Evolutionary conservation across 192 early-diverging fungal species (phyloP), one percentile per base, ranked within the genome.

Genomic region (Rhizophagus prolifer): DNA sequence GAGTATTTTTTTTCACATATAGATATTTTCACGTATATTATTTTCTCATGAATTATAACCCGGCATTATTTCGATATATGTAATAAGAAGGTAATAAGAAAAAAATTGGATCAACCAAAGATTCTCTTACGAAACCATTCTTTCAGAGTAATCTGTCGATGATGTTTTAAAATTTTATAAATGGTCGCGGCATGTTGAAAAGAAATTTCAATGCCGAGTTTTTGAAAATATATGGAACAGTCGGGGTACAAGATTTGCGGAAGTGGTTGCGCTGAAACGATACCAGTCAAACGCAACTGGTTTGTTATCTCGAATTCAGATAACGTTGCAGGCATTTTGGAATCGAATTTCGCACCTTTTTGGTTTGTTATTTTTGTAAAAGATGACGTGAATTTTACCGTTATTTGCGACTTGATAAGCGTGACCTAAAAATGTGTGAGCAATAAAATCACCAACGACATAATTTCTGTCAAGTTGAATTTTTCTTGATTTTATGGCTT

Each of bases 351-450:
- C 4, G 25, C 12, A 0, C 67, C 64, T 66, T 21, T 47, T 4
- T n/a, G n/a, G 16, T 54, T 54, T 19, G 16, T 54, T 44, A 12
- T 44, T 44, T 44, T 44, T 7, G 9, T 41, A 41, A 41, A 44
- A 44, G 1, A 44, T 12, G 10, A 13, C 41, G 10, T 12, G 4
- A 44, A 1, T 4, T 19, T 36, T 66, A 66, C 64, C 67, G n/a
- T 69, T 41, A 69, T 69, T 69, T n/a, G 41, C 67, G 4, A 69
- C 67, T 47, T 69, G 67, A 28, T 69, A 69, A 0, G 21, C 67
- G 28, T 69, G 67, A 0, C 41, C 38, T 46, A 69, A 13, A 50
- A 46, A 69, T 13, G 67, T 69, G 12, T 69, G 67, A 12, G 67
- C 36, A 3, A 69, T 41, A 21, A 69, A 69, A 19, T 69, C 67